Evolutionary conservation across 73 alveolate genomes (phyloP).

Genomic region (Paramecium sexaurelia): DNA sequence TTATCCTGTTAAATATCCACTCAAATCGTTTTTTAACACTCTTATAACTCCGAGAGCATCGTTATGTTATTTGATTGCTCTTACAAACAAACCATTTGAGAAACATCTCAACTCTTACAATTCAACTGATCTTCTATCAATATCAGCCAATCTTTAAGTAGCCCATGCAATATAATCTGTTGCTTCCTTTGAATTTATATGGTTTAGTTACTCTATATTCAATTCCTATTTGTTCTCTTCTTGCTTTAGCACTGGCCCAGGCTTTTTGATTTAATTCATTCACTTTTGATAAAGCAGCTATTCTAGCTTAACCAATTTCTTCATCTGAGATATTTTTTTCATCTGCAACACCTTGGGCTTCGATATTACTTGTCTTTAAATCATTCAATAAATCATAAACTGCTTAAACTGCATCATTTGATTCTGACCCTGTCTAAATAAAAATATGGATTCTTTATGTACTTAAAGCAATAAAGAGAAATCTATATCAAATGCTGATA

Average conservation of each 20-base stretch:
- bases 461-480: not conserved
- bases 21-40: conserved; percentile 19
- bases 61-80: conserved; percentile 39
- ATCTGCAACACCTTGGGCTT: conserved; percentile 39
- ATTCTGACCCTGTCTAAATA: conserved; percentile 42
- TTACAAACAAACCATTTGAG: conserved; percentile 35
- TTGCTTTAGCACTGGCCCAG: conserved; percentile 14
- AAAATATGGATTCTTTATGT: not conserved
- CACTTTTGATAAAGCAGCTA: conserved; percentile 46
- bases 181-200: not conserved
- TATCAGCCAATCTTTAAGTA: conserved; percentile 38
- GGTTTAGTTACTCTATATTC: conserved; percentile 12
- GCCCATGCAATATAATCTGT: conserved; percentile 53
- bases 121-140: conserved; percentile 58
- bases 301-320: conserved; percentile 38
- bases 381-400: conserved; percentile 56
- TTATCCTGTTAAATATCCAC: conserved; percentile 53
- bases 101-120: conserved; percentile 44
- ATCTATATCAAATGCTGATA: conserved; percentile 29
- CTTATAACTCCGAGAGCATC: conserved; percentile 50
- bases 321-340: conserved; percentile 54
- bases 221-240: conserved; percentile 46
- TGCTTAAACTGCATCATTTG: conserved; percentile 54
- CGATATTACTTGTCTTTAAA: conserved; percentile 37
- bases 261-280: conserved; percentile 38